Evolutionary conservation across 345 rosid genomes (phyloP).

Genomic region (Salix viminalis): DNA sequence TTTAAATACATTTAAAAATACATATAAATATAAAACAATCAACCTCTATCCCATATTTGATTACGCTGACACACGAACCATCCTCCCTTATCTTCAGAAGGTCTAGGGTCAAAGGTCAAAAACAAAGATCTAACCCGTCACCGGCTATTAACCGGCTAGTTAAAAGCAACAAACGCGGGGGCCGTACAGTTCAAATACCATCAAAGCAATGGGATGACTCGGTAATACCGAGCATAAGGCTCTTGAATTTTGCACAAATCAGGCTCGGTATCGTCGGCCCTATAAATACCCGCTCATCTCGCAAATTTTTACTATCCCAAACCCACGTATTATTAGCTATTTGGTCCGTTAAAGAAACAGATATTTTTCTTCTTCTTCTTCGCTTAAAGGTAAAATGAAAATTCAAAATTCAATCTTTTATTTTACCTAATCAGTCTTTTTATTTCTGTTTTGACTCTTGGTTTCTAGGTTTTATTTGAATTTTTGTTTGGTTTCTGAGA

Average conservation of each 20-base stretch:
- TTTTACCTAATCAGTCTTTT: background rate
- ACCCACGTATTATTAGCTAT: background rate
- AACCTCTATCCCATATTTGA: no score
- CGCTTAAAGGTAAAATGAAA: conserved; percentile 10
- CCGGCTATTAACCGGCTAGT: conserved; percentile 19
- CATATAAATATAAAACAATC: no score
- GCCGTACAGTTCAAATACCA: conserved; percentile 9
- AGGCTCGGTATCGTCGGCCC: conserved; percentile 15
- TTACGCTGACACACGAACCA: background rate
- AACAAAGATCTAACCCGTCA: background rate
- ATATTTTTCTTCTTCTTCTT: conserved; percentile 6
- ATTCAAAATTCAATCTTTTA: background rate
- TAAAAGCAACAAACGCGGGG: background rate
- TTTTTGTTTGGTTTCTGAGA: conserved; percentile 2
- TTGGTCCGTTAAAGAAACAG: background rate
- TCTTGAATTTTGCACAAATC: background rate
- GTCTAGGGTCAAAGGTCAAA: conserved; percentile 12
- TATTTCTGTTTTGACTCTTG: background rate
- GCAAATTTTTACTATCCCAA: no score
- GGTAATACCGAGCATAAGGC: conserved; percentile 16
- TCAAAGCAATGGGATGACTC: conserved; percentile 2
- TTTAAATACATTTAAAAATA: no score
- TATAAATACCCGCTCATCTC: conserved; percentile 6
- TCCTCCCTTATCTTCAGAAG: background rate
- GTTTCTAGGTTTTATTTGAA: background rate